Evolutionary conservation across 208 protist genomes (phyloP).

Genomic region (Wallacemonas sp.): DNA sequence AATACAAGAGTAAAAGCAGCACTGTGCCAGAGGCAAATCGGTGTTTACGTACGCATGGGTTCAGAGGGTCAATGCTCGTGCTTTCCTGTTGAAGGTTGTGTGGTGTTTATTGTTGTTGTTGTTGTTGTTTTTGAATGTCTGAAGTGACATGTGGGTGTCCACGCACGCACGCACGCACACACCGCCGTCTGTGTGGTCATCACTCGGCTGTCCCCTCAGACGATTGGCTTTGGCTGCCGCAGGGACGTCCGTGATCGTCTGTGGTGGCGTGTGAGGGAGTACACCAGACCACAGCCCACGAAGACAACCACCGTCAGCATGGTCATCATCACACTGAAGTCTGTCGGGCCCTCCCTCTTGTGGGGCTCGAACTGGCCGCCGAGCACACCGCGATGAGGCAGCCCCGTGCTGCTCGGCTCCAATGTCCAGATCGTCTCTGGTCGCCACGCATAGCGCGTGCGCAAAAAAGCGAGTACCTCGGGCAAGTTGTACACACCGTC

Average conservation of each 20-base stretch:
- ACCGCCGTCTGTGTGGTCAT: too few species aligned
- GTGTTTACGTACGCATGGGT: too few species aligned
- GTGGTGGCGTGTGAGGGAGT: constrained; percentile 20
- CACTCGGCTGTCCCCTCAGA: constrained; percentile 7
- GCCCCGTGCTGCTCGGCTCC: background rate
- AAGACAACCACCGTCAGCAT: constrained; percentile 28
- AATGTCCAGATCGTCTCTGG: constrained; percentile 20
- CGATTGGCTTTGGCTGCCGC: constrained; percentile 19
- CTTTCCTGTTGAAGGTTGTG: too few species aligned
- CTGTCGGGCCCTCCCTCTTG: constrained; percentile 5
- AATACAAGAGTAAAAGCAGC: too few species aligned
- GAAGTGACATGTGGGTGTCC: too few species aligned
- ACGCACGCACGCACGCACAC: too few species aligned
- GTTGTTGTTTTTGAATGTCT: too few species aligned
- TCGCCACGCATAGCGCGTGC: constrained; percentile 42
- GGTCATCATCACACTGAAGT: constrained; percentile 27
- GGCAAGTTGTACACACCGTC: background rate
- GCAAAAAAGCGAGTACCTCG: constrained; percentile 26
- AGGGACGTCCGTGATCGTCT: background rate
- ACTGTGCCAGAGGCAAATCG: too few species aligned
- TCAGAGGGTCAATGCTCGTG: too few species aligned
- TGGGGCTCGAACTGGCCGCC: background rate
- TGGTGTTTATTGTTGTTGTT: background rate
- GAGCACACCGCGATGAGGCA: background rate
- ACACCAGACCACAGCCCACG: constrained; percentile 22